phyloP scores from a whole-genome alignment of 2,329 filamentous ascomycete genomes.

The Ophidiomyces ophidiicola region DNA sequence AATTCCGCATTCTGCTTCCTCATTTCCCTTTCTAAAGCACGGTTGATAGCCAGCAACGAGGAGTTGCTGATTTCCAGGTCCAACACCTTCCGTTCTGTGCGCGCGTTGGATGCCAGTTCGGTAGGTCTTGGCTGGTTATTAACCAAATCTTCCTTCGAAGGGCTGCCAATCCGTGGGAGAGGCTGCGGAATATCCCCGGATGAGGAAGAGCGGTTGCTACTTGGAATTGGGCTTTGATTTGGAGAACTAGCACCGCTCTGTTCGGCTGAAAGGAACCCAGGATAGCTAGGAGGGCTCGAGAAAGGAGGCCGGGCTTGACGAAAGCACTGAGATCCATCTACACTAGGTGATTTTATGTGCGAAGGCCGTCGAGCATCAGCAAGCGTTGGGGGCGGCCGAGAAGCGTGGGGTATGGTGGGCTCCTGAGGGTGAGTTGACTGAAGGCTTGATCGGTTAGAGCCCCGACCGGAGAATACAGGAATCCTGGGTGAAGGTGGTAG shows the following conservation, averaged over 20 bases:
- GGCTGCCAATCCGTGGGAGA: constrained; percentile 11
- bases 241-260: neutral
- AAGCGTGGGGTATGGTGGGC: neutral
- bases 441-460: constrained; percentile 18
- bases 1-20: constrained; percentile 83
- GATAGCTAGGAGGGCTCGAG: constrained; percentile 8
- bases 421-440: constrained; percentile 17
- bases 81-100: constrained; percentile 85
- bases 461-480: constrained; percentile 18
- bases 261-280: constrained; percentile 1
- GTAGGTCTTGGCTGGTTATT: constrained; percentile 36
- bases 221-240: constrained; percentile 4
- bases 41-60: constrained; percentile 86
- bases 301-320: constrained; percentile 7
- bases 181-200: constrained; percentile 11
- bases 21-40: constrained; percentile 79
- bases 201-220: constrained; percentile 9
- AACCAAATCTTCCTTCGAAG: constrained; percentile 12
- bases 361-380: constrained; percentile 1
- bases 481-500: constrained; percentile 24
- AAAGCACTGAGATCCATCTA: constrained; percentile 14
- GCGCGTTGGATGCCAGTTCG: constrained; percentile 74
- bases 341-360: constrained; percentile 16
- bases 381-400: constrained; percentile 1
- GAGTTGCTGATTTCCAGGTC: constrained; percentile 96